Conservation (phyloP, 139 green algal species). For the Coelastrella sp. region DNA sequence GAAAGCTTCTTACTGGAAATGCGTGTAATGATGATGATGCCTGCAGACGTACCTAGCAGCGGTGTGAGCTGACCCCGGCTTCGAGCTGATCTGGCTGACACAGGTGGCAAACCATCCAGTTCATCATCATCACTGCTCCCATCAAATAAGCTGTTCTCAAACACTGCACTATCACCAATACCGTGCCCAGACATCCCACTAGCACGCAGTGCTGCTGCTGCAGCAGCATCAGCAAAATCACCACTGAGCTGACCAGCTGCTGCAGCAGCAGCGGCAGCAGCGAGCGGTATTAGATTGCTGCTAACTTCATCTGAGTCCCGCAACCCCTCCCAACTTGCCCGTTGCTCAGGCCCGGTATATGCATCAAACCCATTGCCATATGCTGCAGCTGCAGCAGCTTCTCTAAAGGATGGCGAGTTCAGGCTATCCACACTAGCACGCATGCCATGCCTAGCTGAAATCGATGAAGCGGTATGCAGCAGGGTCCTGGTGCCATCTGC, state of each 20-base stretch:
- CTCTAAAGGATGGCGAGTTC: constrained; percentile 30
- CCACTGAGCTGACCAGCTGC: not conserved
- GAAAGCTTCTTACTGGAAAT: too few species aligned
- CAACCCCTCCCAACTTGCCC: not conserved
- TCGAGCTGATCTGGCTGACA: not conserved
- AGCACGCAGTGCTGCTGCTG: not conserved
- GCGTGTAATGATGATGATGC: too few species aligned
- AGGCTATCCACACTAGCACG: constrained; percentile 12
- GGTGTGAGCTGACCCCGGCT: not conserved
- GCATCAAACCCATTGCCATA: not conserved
- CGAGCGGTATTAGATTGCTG: not conserved
- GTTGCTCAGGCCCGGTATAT: not conserved
- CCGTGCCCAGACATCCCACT: not conserved
- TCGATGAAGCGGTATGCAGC: not conserved
- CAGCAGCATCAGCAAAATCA: not conserved
- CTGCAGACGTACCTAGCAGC: not conserved
- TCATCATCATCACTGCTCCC: not conserved
- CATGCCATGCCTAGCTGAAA: not conserved
- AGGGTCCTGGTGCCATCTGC: not conserved
- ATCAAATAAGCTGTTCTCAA: constrained; percentile 39
- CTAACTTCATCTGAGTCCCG: not conserved
- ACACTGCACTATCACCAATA: constrained; percentile 3
- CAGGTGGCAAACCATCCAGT: not conserved
- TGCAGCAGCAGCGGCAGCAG: not conserved
- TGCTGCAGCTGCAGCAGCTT: not conserved